phyloP scores from a whole-genome alignment of 1,284 basidiomycete species.

The Leccinum fallax region DNA sequence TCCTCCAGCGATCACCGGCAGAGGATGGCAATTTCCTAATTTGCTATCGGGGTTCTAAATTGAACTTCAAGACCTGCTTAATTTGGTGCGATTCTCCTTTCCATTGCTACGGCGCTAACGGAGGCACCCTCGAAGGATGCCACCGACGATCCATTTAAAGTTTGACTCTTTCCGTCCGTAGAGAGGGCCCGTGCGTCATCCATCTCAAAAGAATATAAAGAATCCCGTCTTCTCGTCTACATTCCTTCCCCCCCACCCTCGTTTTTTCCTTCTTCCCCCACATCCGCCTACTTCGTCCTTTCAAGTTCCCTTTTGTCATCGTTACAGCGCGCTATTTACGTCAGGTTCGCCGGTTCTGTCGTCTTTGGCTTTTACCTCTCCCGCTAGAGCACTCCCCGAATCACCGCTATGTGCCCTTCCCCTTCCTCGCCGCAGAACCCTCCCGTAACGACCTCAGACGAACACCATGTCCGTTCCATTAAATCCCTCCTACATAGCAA shows the following conservation, averaged over 20 bases:
- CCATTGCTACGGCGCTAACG: conserved; percentile 21
- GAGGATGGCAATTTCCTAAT: conserved; percentile 23
- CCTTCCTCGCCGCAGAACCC: conserved; percentile 26
- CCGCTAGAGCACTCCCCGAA: conserved; percentile 22
- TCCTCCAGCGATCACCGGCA: conserved; percentile 14
- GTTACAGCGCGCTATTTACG: conserved; percentile 26
- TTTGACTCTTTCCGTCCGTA: conserved; percentile 19
- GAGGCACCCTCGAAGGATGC: conserved; percentile 31
- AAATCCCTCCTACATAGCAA: conserved; percentile 6
- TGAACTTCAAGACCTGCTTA: conserved; percentile 32
- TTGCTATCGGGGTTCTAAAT: conserved; percentile 20
- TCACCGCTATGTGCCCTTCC: conserved; percentile 28
- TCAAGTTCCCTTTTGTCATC: conserved; percentile 10
- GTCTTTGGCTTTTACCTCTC: conserved; percentile 15
- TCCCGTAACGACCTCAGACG: conserved; percentile 24
- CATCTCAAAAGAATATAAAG: conserved; percentile 29
- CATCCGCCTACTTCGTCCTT: conserved; percentile 23
- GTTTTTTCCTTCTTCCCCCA: conserved; percentile 13
- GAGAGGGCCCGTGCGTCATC: conserved; percentile 33
- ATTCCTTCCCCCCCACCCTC: conserved; percentile 10
- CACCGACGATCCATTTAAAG: conserved; percentile 22
- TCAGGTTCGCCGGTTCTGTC: conserved; percentile 18
- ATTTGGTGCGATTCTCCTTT: conserved; percentile 24
- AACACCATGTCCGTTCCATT: conserved; percentile 11
- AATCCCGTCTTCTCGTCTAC: conserved; percentile 9